These are phyloP conservation scores for Aspergillus brunneoviolaceus DNA, from an alignment of 2,329 filamentous ascomycete species.

Conservation along the genomic window DNA sequence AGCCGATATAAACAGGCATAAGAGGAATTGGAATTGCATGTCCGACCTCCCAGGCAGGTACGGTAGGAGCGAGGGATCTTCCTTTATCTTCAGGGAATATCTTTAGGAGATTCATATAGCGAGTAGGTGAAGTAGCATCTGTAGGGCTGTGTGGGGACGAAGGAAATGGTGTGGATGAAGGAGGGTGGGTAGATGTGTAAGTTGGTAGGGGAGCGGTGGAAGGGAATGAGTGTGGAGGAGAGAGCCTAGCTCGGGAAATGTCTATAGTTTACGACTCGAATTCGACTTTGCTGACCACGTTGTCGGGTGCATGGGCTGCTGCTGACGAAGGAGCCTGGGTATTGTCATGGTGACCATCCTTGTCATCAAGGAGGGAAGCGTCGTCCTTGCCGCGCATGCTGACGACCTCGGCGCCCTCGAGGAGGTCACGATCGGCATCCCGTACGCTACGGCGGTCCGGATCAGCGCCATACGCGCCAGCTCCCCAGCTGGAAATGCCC, in stretches of 20 bases:
- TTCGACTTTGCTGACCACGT: conserved; percentile 41
- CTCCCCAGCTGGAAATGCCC: conserved; percentile 39
- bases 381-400: conserved; percentile 40
- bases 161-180: not conserved
- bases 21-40: too few relatives aligned
- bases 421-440: conserved; percentile 57
- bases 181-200: not conserved
- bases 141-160: not conserved
- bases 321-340: not conserved
- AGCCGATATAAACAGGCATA: too few relatives aligned
- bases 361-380: conserved; percentile 29
- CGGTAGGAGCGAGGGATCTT: too few relatives aligned
- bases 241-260: not conserved
- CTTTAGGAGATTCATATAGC: not conserved
- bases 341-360: conserved; percentile 16
- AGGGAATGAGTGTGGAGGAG: not conserved
- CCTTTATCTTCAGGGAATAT: not conserved
- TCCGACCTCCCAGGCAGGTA: too few relatives aligned
- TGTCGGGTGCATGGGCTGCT: conserved; percentile 10
- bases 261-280: conserved; percentile 30
- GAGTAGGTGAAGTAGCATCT: not conserved
- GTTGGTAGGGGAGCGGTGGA: not conserved
- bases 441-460: conserved; percentile 56
- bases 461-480: conserved; percentile 53
- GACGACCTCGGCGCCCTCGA: conserved; percentile 71